These are phyloP conservation scores for Rhodamnia argentea DNA, from an alignment of 345 rosid species.

Conservation along the genomic window DNA sequence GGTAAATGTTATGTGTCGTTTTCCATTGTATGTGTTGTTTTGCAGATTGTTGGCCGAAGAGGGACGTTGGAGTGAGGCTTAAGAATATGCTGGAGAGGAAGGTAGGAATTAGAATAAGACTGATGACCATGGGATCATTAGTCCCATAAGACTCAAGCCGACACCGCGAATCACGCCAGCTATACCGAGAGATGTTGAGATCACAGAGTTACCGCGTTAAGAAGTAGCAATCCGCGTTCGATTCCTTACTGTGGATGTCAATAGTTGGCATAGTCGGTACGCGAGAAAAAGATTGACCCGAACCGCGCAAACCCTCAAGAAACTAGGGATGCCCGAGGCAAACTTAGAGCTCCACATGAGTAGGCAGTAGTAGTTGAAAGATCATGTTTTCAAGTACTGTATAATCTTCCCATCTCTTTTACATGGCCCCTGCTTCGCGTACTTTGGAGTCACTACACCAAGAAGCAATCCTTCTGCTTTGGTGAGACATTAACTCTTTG, in stretches of 20 bases:
- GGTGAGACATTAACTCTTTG: not conserved
- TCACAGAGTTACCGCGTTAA: too few species aligned
- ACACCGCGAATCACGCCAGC: too few species aligned
- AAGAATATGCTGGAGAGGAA: not conserved
- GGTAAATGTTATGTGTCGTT: not conserved
- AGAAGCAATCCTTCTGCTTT: not conserved
- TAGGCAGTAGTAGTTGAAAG: not conserved
- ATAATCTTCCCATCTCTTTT: not conserved
- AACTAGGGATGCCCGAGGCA: not conserved
- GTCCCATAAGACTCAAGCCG: not conserved
- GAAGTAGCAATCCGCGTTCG: not conserved
- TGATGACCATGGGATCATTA: not conserved
- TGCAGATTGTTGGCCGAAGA: not conserved
- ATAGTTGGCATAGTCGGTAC: not conserved
- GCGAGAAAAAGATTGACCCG: not conserved
- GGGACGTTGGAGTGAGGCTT: slow-evolving; percentile 4
- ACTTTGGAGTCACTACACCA: not conserved
- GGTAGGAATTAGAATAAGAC: slow-evolving; percentile 10
- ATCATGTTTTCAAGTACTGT: not conserved
- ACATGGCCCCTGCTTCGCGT: not conserved
- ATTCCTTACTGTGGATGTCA: not conserved
- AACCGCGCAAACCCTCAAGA: not conserved
- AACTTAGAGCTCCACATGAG: not conserved
- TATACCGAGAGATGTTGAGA: too few species aligned
- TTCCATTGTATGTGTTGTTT: not conserved